Percentiles rank a stretch among this genome's conserved stretches.
Conservation (phyloP, 2,329 filamentous ascomycete species). For the Dothiorella sarmentorum region DNA sequence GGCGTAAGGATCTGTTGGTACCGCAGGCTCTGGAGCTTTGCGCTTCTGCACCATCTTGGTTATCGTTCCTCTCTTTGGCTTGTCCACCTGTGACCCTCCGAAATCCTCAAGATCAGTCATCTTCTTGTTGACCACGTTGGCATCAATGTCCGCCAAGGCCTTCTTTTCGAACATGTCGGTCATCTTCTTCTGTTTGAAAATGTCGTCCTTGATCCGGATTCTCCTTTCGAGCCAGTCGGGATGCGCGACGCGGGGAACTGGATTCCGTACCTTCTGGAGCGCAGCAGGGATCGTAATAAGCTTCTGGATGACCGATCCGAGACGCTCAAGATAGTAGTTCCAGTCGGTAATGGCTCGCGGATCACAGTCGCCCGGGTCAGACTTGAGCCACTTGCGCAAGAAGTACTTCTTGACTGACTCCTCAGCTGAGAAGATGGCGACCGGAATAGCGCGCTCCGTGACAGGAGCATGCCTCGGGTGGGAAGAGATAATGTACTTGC, state of each 20-base stretch:
- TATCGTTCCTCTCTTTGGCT: constrained; percentile 43
- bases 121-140: constrained; percentile 59
- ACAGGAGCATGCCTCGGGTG: constrained; percentile 84
- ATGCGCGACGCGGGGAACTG: constrained; percentile 87
- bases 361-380: constrained; percentile 88
- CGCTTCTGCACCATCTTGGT: constrained; percentile 49
- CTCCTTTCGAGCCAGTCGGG: constrained; percentile 94
- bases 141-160: constrained; percentile 69
- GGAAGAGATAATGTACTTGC: constrained; percentile 97
- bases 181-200: constrained; percentile 97
- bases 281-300: constrained; percentile 97
- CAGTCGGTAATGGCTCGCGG: constrained; percentile 88
- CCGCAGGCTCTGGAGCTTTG: constrained; percentile 44
- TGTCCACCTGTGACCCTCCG: constrained; percentile 65
- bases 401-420: constrained; percentile 83
- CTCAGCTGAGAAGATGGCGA: constrained; percentile 95
- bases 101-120: constrained; percentile 78
- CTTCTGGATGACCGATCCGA: constrained; percentile 97
- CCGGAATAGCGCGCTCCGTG: constrained; percentile 88
- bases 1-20: constrained; percentile 70
- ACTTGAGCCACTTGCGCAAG: constrained; percentile 90
- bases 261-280: constrained; percentile 90
- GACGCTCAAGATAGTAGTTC: constrained; percentile 93
- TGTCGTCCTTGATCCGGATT: constrained; percentile 94
- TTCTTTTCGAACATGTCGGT: constrained; percentile 81